These are phyloP conservation scores for Apophysomyces elegans DNA, from an alignment of 371 early-diverging fungal genomes.

Conservation along the genomic window DNA sequence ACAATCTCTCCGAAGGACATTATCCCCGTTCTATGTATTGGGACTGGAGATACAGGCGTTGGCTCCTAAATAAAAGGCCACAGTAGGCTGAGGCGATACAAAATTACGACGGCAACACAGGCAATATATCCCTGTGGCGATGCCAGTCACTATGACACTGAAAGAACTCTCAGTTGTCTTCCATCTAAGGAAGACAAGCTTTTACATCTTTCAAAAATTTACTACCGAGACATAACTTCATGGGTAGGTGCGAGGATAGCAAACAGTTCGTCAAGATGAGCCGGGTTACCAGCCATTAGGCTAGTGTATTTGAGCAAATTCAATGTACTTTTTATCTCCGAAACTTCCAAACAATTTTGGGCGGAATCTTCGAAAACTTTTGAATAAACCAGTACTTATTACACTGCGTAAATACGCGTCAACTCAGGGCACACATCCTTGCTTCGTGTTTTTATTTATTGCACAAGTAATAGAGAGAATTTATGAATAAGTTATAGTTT, in stretches of 20 bases:
- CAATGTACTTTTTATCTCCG: too few relatives aligned
- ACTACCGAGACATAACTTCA: not conserved
- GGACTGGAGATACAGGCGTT: not conserved
- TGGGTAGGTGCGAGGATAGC: not conserved
- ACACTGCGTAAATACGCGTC: not conserved
- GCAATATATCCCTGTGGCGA: not conserved
- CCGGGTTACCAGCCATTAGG: not conserved
- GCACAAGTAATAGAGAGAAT: not conserved
- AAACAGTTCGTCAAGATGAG: not conserved
- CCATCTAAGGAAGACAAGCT: not conserved
- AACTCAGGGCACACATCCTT: slow-evolving; percentile 10
- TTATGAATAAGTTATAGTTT: not conserved
- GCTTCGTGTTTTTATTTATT: slow-evolving; percentile 4
- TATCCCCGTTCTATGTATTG: not conserved
- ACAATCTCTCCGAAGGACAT: not conserved
- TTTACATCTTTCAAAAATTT: not conserved
- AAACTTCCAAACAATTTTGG: not conserved
- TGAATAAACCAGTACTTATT: not conserved
- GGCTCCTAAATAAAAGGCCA: not conserved
- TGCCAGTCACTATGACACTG: not conserved
- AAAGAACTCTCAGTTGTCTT: not conserved
- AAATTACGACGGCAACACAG: not conserved
- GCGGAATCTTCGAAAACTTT: not conserved
- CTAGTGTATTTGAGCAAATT: too few relatives aligned
- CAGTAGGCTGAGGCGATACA: not conserved